A percentile compares a stretch with the other conserved stretches of the same genome.
These are phyloP conservation scores for Ambrosia artemisiifolia DNA, from an alignment of 129 eudicot species.

Conservation along the genomic window DNA sequence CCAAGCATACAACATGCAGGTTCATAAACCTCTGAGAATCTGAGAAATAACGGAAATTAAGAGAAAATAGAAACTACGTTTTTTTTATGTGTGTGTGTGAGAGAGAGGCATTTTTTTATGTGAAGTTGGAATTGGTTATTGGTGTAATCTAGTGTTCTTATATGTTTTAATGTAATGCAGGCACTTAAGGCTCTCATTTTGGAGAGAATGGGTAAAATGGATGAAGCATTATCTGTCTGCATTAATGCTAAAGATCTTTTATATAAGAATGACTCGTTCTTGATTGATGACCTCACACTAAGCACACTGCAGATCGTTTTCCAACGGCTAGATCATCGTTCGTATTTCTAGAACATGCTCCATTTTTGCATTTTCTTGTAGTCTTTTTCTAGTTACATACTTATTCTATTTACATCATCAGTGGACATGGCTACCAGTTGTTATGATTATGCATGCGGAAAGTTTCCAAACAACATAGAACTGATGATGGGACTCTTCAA, in stretches of 20 bases:
- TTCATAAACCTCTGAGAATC: not conserved
- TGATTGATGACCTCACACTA: slow-evolving; percentile 80
- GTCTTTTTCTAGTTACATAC: not conserved
- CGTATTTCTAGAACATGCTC: slow-evolving; percentile 21
- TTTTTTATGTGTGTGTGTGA: no score
- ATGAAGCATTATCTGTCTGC: slow-evolving; percentile 72
- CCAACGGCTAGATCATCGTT: slow-evolving; percentile 84
- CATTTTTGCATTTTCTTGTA: slow-evolving; percentile 1
- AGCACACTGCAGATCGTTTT: slow-evolving; percentile 93
- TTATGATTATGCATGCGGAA: slow-evolving; percentile 81
- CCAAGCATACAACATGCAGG: not conserved
- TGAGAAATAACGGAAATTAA: not conserved
- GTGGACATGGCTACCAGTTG: slow-evolving; percentile 94
- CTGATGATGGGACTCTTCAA: slow-evolving; percentile 94
- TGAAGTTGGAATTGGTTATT: not conserved
- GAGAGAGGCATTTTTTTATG: not conserved
- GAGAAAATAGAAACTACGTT: no score
- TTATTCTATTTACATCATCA: slow-evolving; percentile 25
- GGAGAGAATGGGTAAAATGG: slow-evolving; percentile 88
- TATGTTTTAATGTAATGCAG: slow-evolving; percentile 35
- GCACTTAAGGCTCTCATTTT: slow-evolving; percentile 84
- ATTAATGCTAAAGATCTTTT: slow-evolving; percentile 71
- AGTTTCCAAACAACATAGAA: slow-evolving; percentile 71
- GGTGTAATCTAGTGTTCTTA: not conserved
- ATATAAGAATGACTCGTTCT: slow-evolving; percentile 41